Conservation (phyloP, 2,329 filamentous ascomycete genomes). For the Phialophora chinensis region DNA sequence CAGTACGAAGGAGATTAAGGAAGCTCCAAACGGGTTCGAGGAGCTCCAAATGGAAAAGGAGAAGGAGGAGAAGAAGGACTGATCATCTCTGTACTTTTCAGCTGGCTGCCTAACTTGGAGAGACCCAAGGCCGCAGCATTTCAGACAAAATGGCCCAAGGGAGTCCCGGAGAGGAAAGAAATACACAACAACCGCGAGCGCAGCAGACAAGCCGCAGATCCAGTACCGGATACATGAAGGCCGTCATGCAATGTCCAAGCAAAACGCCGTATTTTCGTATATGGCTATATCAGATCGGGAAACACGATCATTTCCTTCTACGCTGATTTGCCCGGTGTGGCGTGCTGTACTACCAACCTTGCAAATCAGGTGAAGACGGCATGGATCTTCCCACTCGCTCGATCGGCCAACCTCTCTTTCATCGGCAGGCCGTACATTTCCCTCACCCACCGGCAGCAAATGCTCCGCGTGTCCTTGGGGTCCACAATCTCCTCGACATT, state of each 20-base stretch:
- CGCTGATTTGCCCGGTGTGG: neutral
- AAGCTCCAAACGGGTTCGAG: constrained; percentile 29
- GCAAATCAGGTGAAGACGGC: constrained; percentile 45
- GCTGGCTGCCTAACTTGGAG: neutral
- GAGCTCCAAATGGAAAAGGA: constrained; percentile 15
- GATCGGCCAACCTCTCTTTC: constrained; percentile 54
- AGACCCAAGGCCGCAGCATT: neutral
- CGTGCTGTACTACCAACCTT: too few species aligned
- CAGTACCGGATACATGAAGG: neutral
- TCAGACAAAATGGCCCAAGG: neutral
- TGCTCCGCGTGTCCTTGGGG: constrained; percentile 62
- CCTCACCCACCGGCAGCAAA: constrained; percentile 60
- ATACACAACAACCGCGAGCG: neutral
- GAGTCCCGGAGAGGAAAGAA: neutral
- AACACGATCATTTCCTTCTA: neutral
- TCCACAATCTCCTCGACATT: constrained; percentile 70
- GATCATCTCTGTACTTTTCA: neutral
- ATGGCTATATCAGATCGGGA: neutral
- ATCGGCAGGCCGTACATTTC: constrained; percentile 63
- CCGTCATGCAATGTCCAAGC: neutral
- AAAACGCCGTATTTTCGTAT: neutral
- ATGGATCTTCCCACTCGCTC: constrained; percentile 51
- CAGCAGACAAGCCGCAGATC: neutral
- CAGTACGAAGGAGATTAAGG: constrained; percentile 44
- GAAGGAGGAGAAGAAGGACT: neutral